phyloP scores from a whole-genome alignment of 371 early-diverging fungal genomes.

The Catenaria anguillulae region DNA sequence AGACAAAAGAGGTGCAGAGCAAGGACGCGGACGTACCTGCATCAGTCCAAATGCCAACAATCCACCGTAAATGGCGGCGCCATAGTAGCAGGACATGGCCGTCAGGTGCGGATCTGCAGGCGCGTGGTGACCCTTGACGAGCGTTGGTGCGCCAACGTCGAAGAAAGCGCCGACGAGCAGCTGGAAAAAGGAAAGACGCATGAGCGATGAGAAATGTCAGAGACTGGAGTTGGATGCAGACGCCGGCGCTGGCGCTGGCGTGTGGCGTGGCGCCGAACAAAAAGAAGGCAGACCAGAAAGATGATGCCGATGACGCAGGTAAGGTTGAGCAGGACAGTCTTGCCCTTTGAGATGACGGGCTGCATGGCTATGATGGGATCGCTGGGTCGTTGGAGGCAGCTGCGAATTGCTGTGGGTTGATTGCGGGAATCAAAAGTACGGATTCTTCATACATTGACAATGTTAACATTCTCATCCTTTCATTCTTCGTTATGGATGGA shows the following conservation, averaged over 20 bases:
- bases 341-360: neutral
- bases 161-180: neutral
- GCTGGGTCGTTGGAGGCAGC: no score
- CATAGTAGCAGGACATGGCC: neutral
- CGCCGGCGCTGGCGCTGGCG: no score
- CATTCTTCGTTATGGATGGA: no score
- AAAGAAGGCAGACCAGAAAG: neutral
- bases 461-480: no score
- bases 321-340: neutral
- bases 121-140: neutral
- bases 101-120: neutral
- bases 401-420: no score
- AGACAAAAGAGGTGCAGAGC: neutral
- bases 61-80: conserved; percentile 2
- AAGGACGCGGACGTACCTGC: neutral
- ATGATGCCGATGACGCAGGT: neutral
- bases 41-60: neutral
- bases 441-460: no score
- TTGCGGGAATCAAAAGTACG: no score
- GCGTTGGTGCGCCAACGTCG: neutral
- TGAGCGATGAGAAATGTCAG: neutral
- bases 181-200: neutral
- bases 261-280: no score
- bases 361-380: neutral
- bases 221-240: neutral